Base-by-base conservation (phyloP, 306 rosid species). In the Quercus ilex region DNA sequence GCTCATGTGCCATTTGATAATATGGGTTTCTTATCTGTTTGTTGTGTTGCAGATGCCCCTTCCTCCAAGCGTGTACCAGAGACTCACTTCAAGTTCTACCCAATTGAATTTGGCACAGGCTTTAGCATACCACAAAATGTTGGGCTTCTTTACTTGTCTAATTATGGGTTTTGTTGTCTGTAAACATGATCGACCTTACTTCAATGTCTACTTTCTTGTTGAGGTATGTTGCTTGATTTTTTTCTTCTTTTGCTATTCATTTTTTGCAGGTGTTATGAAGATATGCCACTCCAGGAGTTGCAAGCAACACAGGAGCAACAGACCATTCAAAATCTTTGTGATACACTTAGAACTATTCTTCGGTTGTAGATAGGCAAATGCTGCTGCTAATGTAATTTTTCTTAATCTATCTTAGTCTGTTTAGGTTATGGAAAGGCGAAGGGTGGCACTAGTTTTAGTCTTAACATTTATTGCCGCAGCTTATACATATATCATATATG, bases 31-130 rank as follows among this genome's bases (percentile, higher is more conserved):
- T 31, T 80, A 17, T 46, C 82, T 80, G 58, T 73, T 74, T 84
- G 74, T 77, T 84, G 80, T 83, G 78, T 83, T 86, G 94, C 94
- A 92, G 92, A 93, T 93, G 92, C 98, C 99, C 55, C 97, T 91
- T 79, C 99, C 97, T 71, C 91, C 97, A 26, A 89, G 99, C 84
- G 92, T 95, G 77, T 93, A 85, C 90, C 97, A 93, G 80, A 86
- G 97, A 78, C 88, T 95, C 77, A 89, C 92, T 65, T 90, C 96
- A 57, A 95, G 98, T 87, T 82, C 98, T 41, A 95, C 99, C 10
- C 85, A 93, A 49, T 74, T 93, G 91, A 95, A 95, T 83, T 90
- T 95, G 86, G 95, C 98, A 8, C 99, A 93, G 83, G 99, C 98
- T 73, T 80, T 95, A 76, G 96, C 98, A 53, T 95, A 95, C 85